Conservation (phyloP, 176 grass and related monocot genomes). For the Cymbopogon citratus region DNA sequence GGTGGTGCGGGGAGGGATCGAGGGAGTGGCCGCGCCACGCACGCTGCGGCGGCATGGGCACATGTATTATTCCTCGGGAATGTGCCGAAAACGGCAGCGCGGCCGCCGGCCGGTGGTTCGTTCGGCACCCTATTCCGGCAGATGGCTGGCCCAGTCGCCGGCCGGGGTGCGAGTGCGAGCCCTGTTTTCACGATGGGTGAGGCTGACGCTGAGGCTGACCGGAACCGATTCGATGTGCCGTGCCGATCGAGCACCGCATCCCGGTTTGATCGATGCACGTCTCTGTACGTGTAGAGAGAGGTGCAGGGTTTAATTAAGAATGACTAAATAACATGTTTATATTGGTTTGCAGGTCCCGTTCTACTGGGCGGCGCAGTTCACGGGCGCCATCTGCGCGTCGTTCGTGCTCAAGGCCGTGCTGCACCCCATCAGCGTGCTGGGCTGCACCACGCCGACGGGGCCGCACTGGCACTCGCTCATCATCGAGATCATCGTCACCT, state of each 20-base stretch:
- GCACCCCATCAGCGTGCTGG: conserved; percentile 60
- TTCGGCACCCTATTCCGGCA: conserved; percentile 30
- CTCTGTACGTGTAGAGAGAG: too few species aligned
- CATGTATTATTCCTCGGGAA: conserved; percentile 14
- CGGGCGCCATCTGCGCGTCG: conserved; percentile 61
- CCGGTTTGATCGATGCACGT: too few species aligned
- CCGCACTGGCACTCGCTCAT: conserved; percentile 64
- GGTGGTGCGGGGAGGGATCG: neutral
- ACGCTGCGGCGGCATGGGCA: neutral
- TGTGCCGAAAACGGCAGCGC: conserved; percentile 3
- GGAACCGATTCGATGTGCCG: conserved; percentile 45
- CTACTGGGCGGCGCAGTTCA: conserved; percentile 91
- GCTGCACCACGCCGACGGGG: conserved; percentile 56
- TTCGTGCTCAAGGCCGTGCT: conserved; percentile 79
- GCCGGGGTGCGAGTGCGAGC: neutral
- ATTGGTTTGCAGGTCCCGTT: conserved; percentile 63
- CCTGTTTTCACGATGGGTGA: neutral
- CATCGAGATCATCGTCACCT: conserved; percentile 78
- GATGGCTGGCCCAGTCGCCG: neutral
- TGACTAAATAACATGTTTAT: neutral
- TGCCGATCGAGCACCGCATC: neutral
- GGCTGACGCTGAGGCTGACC: conserved; percentile 21
- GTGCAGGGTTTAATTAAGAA: neutral
- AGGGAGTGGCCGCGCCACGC: neutral
- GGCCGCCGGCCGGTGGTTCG: neutral